Conservation (phyloP, 202 grass and related monocot genomes). For the Brachypodium distachyon region DNA sequence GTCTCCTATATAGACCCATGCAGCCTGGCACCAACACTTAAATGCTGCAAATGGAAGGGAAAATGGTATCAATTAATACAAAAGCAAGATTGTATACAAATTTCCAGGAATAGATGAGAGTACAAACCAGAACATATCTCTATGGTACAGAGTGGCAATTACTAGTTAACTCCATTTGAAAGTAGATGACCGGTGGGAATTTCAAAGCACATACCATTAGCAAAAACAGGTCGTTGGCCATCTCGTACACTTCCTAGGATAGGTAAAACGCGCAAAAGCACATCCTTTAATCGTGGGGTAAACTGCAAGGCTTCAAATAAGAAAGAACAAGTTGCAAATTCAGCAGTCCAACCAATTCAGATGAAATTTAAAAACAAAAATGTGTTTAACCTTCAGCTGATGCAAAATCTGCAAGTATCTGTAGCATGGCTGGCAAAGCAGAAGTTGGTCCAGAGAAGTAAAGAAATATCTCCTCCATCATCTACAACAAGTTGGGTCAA, state of each 20-base stretch:
- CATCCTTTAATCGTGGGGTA: slow-evolving; percentile 80
- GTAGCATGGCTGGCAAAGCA: slow-evolving; percentile 88
- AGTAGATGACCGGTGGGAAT: slow-evolving; percentile 3
- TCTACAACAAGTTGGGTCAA: slow-evolving; percentile 31
- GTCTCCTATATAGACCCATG: slow-evolving; percentile 79
- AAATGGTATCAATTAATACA: background rate
- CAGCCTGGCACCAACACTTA: slow-evolving; percentile 96
- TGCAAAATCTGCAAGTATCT: slow-evolving; percentile 97
- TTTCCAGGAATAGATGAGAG: slow-evolving; percentile 1
- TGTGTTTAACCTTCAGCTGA: slow-evolving; percentile 71
- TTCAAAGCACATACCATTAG: slow-evolving; percentile 65
- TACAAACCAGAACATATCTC: background rate
- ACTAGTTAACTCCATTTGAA: too few relatives aligned
- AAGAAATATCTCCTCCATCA: slow-evolving; percentile 97
- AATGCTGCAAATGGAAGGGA: slow-evolving; percentile 58
- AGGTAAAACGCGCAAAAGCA: slow-evolving; percentile 92
- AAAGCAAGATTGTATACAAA: background rate
- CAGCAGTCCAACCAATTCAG: slow-evolving; percentile 29
- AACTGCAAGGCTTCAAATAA: slow-evolving; percentile 92
- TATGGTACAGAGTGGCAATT: too few relatives aligned
- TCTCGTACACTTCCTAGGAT: slow-evolving; percentile 89
- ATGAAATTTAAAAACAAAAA: slow-evolving; percentile 23
- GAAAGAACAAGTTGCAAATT: slow-evolving; percentile 44
- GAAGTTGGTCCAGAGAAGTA: slow-evolving; percentile 86
- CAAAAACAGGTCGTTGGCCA: slow-evolving; percentile 78